Base-by-base conservation (phyloP, 371 early-diverging fungal genomes). In the Mycotypha africana region DNA sequence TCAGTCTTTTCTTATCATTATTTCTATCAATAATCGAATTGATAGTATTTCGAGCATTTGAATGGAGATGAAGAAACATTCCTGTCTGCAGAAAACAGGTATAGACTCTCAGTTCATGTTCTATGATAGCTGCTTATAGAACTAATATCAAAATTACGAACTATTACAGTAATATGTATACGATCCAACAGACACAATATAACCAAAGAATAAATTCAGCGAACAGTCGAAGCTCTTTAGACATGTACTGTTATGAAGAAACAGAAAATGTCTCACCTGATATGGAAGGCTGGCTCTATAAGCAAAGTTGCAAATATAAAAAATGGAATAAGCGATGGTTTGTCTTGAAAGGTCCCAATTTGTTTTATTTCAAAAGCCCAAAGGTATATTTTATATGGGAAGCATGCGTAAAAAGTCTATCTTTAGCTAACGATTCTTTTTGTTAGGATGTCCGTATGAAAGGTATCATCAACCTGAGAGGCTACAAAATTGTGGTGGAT, bases 241-340 rank as follows among this genome's bases (percentile, higher is more conserved):
- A 62, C 14, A 53, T 49, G 15, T 46, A 45, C 28, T 45, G 47
- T 30, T 41, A 49, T 4, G 20, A 35, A 21, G 34, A 38, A 4
- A 49, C 44, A 10, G 37, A 46, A 10, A 53, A 58, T 20, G 65
- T 70, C 28, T 56, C 66, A 24, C 81, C 84, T 2, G 82, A 81
- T 42, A 73, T 79, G 53, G 76, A 80, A 48, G 83, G 83, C 4
- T 83, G 77, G 75, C 65, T 86, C 21, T 70, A 78, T 52, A 84
- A 84, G 46, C 81, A 81, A 51, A 74, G 81, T 0, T 80, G 77
- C 33, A 74, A 71, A 23, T 82, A 82, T 51, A 78, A 78, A 32
- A 74, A 71, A 9, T 86, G 84, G 84, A 83, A 84, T 52, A 74
- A 69, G 28, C 74, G 86, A 5, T 86, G 78, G 79, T 86, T 80